Evolutionary conservation across 768 basidiomycete genomes (phyloP), one percentile per base, ranked within the genome.

Genomic region (Pleurotus citrinopileatus): DNA sequence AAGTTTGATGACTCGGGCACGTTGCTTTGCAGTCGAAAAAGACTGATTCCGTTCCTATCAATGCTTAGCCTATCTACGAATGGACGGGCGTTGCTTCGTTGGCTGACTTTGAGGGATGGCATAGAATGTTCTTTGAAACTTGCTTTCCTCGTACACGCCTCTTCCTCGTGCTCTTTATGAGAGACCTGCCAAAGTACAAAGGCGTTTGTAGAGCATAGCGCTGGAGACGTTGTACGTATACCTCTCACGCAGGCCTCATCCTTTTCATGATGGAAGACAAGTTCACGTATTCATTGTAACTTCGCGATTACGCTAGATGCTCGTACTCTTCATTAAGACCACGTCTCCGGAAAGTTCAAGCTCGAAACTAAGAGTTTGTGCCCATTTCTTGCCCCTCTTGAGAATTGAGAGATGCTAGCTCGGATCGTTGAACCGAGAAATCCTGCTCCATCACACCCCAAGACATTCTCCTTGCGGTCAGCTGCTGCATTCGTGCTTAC

Each of bases 221-320:
- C 26, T 25, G n/a, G n/a, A 47, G n/a, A n/a, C n/a, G n/a, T n/a
- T n/a, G n/a, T n/a, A n/a, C n/a, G 19, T 15, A 26, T 27, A 26
- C n/a, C 26, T 47, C 45, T 25, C 45, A 47, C 45, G 45, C 26
- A n/a, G 15, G 22, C 10, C 45, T 47, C 45, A 47, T 47, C 45
- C 45, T 47, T 47, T 47, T 47, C 12, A 47, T 47, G 45, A 47
- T 47, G 45, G 45, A 47, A 47, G 45, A 13, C 27, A 32, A 47
- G 27, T 29, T 47, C 45, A 47, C 27, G 45, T 47, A 47, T 28
- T 47, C 8, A 23, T 28, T 47, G 26, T 27, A 7, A 15, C 26
- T 47, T 26, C 26, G 27, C 22, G 15, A 20, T 20, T 44, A 15
- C 20, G 25, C 42, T 20, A 44, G 20, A 44, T 23, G 20, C 12